Evolutionary conservation across 352 stramenopile species (phyloP), one percentile per base, ranked within the genome.

Genomic region (Phytopythium oedochilum): DNA sequence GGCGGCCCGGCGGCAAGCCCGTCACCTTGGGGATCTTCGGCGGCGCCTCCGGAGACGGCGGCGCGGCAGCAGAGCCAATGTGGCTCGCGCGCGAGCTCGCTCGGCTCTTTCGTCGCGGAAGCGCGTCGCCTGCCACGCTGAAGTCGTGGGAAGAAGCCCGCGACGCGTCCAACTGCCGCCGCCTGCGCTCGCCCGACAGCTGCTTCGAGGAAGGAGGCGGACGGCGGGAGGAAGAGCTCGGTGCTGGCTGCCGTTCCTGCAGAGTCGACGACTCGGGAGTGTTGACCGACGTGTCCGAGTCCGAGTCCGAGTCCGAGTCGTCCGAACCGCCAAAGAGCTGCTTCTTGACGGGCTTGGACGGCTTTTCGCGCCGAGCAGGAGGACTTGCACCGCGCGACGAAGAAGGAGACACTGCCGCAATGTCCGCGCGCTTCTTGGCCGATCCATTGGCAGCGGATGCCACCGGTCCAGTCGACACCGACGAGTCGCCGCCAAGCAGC

Each of bases 241-340:
- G 43, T 8, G 26, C 12, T 5, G 45, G 53, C 5, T 68, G 59
- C 6, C 44, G 47, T 2, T 53, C 47, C 6, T 39, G 47, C 28
- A 25, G n/a, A 14, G 47, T 43, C n/a, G 29, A 31, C 26, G 57
- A 58, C 35, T 71, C 55, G 20, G 66, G 57, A 36, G 61, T 70
- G 28, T 70, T 57, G 5, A 76, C 44, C 20, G 64, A 70, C 1
- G 65, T 73, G 28, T 85, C 75, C 15, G 80, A 87, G 47, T 85
- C 70, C 0, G 68, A 83, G 35, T 89, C 79, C 3, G 75, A 83
- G 35, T 79, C 64, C 0, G 71, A 84, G 49, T 85, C 70, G n/a
- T 75, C 62, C 5, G 65, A 66, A 2, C 22, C 29, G 14, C 73
- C 70, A 48, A 90, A 90, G 3, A 90, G 57, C 14, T 64, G 62